Evolutionary conservation across 805 yeast species (phyloP).

Genomic region (Komagataella ulmi): DNA sequence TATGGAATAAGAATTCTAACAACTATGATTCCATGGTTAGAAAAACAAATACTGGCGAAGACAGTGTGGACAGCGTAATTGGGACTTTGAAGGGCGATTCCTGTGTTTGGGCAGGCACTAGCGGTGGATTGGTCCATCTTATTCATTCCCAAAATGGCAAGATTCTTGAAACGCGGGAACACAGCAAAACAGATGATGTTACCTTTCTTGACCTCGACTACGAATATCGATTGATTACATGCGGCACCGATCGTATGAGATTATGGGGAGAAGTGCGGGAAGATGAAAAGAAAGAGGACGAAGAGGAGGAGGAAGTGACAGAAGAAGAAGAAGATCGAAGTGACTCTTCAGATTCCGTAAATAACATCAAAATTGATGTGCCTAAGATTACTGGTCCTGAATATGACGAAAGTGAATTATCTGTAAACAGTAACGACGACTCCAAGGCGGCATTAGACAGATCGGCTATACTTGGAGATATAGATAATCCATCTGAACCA

Average conservation of each 20-base stretch:
- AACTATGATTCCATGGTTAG: conserved; percentile 66
- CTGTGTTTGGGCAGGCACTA: conserved; percentile 66
- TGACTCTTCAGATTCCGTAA: conserved; percentile 16
- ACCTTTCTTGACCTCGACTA: conserved; percentile 64
- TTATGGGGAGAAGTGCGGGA: conserved; percentile 29
- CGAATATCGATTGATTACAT: conserved; percentile 67
- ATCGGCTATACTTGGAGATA: neutral
- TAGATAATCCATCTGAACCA: neutral
- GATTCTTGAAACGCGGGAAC: conserved; percentile 52
- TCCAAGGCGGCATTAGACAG: neutral
- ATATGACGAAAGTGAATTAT: no score
- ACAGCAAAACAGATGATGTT: conserved; percentile 64
- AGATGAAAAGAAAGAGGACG: neutral
- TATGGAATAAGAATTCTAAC: conserved; percentile 70
- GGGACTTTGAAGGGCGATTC: conserved; percentile 41
- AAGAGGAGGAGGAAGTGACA: neutral
- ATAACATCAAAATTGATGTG: conserved; percentile 2
- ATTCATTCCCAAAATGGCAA: conserved; percentile 54
- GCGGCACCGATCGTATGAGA: conserved; percentile 71
- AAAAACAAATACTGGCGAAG: conserved; percentile 55
- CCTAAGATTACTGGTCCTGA: no score
- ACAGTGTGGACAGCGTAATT: conserved; percentile 59
- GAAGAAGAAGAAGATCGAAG: neutral
- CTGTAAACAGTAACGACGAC: neutral
- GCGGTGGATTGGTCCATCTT: conserved; percentile 61